Evolutionary conservation across 441 rosid genomes (phyloP).

Genomic region (Adansonia rubrostipa): DNA sequence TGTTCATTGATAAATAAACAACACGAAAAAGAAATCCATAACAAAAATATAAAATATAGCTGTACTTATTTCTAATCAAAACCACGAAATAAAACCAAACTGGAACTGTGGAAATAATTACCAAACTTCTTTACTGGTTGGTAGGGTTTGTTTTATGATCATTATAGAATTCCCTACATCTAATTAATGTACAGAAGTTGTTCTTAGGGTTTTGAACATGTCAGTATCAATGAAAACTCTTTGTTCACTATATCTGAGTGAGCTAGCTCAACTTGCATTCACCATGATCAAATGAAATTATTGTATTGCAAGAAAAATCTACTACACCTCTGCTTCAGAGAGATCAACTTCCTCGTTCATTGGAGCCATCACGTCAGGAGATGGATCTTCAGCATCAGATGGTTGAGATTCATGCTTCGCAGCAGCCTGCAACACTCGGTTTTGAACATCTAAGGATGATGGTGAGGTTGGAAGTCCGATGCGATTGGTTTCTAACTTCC

Average conservation of each 20-base stretch:
- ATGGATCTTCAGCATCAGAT: slow-evolving; percentile 53
- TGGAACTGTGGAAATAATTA: not conserved
- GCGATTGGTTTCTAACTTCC: slow-evolving; percentile 79
- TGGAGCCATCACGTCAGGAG: slow-evolving; percentile 43
- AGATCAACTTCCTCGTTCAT: slow-evolving; percentile 52
- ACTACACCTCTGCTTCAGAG: slow-evolving; percentile 52
- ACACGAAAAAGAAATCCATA: not conserved
- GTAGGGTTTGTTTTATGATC: not conserved
- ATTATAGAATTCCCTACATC: slow-evolving; percentile 4
- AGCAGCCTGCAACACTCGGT: slow-evolving; percentile 88
- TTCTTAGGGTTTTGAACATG: not conserved
- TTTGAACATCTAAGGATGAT: slow-evolving; percentile 82
- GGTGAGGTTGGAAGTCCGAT: slow-evolving; percentile 90
- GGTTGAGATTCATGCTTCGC: slow-evolving; percentile 95
- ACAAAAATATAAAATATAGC: not conserved
- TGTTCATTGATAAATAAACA: not conserved
- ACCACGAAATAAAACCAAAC: not conserved
- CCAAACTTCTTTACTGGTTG: slow-evolving; percentile 2
- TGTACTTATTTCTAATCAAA: slow-evolving; percentile 9
- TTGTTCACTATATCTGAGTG: slow-evolving; percentile 5
- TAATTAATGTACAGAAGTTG: not conserved
- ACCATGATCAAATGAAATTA: not conserved
- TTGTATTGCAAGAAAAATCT: not conserved
- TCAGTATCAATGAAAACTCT: not conserved
- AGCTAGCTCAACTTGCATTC: slow-evolving; percentile 15